phyloP scores from a whole-genome alignment of 805 yeast genomes.

The Metschnikowia kofuensis region DNA sequence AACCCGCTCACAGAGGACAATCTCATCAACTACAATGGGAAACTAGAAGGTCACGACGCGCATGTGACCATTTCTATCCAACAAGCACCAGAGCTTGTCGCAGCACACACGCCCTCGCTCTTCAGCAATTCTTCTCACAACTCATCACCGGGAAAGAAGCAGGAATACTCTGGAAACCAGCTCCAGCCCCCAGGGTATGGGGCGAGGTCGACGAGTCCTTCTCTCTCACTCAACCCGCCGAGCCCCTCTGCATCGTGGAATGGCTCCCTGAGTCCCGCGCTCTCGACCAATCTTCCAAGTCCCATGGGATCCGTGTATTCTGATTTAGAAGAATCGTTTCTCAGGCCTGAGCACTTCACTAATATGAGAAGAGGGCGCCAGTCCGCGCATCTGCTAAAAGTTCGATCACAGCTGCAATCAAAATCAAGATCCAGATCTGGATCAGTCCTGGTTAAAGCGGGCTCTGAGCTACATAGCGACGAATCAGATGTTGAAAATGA shows the following conservation, averaged over 20 bases:
- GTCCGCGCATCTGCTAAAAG: conserved; percentile 24
- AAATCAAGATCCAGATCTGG: conserved; percentile 30
- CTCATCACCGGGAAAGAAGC: conserved; percentile 32
- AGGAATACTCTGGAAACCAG: conserved; percentile 19
- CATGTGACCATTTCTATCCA: conserved; percentile 22
- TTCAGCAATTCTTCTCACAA: conserved; percentile 49
- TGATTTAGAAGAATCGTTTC: conserved; percentile 14
- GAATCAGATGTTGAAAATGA: conserved; percentile 23
- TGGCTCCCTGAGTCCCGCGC: conserved; percentile 6
- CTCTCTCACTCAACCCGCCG: conserved; percentile 4
- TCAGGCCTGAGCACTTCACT: conserved; percentile 39
- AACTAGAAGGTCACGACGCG: conserved; percentile 7
- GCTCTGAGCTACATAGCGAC: not conserved
- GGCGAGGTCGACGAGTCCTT: conserved; percentile 3
- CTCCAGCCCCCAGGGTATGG: conserved; percentile 9
- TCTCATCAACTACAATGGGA: conserved; percentile 15
- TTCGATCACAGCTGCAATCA: conserved; percentile 15
- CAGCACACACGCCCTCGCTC: conserved; percentile 51
- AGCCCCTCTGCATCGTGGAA: conserved; percentile 8
- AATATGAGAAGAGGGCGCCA: conserved; percentile 42
- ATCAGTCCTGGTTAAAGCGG: not conserved
- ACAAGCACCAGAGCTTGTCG: conserved; percentile 26
- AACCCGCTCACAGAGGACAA: conserved; percentile 18
- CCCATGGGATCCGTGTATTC: conserved; percentile 15
- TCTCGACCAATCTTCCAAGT: conserved; percentile 7